A percentile compares a stretch with the other conserved stretches of the same genome.
Conservation (phyloP, 1,284 basidiomycete species). For the Pseudomicrostroma phylloplanum region DNA sequence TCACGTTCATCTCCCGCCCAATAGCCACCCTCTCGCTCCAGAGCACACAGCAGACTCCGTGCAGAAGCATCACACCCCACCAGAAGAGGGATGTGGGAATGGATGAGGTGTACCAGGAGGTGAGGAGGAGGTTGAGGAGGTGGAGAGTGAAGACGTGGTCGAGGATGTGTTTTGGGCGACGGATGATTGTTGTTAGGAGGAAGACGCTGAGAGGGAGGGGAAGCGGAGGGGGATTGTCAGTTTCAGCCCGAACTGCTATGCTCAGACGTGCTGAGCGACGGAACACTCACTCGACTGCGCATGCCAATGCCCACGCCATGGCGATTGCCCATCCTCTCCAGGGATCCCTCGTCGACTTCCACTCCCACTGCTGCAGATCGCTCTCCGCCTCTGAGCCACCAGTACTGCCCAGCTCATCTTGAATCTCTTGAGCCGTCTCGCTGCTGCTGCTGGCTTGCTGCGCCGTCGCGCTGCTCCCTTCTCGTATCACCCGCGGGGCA, state of each 20-base stretch:
- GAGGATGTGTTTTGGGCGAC: slow-evolving; percentile 84
- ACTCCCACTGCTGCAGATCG: slow-evolving; percentile 6
- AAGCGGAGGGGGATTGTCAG: neutral
- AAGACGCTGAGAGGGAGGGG: slow-evolving; percentile 61
- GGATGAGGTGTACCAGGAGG: slow-evolving; percentile 79
- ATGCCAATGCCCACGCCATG: neutral
- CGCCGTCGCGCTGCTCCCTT: too few species aligned
- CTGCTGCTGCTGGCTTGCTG: neutral
- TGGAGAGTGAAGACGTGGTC: slow-evolving; percentile 86
- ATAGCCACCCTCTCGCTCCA: slow-evolving; percentile 83
- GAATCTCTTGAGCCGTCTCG: neutral
- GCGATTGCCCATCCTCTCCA: neutral
- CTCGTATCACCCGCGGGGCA: too few species aligned
- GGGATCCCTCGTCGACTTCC: neutral
- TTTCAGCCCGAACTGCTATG: neutral
- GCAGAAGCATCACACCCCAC: slow-evolving; percentile 60
- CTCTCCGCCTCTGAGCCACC: slow-evolving; percentile 8
- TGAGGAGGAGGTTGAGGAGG: slow-evolving; percentile 82
- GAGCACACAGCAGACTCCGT: slow-evolving; percentile 69
- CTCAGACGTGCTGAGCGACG: neutral
- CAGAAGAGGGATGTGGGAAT: slow-evolving; percentile 63
- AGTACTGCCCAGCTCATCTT: slow-evolving; percentile 5
- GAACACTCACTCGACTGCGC: slow-evolving; percentile 9
- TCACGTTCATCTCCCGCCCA: slow-evolving; percentile 69
- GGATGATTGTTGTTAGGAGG: slow-evolving; percentile 77